Base-by-base conservation (phyloP, 2,329 filamentous ascomycete genomes). In the Fusarium nisikadoi region DNA sequence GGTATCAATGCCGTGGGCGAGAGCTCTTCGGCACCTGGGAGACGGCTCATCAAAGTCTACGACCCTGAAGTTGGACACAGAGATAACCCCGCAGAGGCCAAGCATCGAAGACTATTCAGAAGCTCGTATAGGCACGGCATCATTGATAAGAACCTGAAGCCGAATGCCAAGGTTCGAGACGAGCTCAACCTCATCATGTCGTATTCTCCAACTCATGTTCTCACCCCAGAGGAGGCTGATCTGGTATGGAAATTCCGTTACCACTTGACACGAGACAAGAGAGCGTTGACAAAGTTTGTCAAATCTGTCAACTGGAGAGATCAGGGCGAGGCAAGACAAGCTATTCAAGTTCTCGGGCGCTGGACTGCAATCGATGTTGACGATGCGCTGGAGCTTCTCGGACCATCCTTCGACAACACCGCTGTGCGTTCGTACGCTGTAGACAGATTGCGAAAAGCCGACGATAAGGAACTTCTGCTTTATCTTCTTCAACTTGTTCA, bases 301-400 rank as follows among this genome's bases (percentile, higher is more conserved):
- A 99, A 98, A 81, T 98, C 95, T 1, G 95, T 98, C 42, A 95
- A 97, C 74, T 99, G 96, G 95, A 90, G 89, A 54, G 95, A 97
- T 80, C 88, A 89, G 50, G 90, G 90, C 68, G 95, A 99, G 84
- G 91, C 93, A 8, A 92, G 93, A 65, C 94, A 98, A 83, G 95
- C 95, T 10, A 93, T 96, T 29, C 94, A 97, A 68, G 90, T 99
- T 8, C 87, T 99, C 23, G 90, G 92, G 0, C 95, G 95, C 75
- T 99, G 96, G 96, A 97, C 93, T 0, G 94, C 97, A 73, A 97
- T 99, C 65, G 96, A 98, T 78, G 92, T 99, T 9, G 97, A 99
- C 76, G 96, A 98, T 83, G 96, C 95, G 23, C 87, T 99, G 47
- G 96, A 99, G 81, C 86, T 99, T 16, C 90, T 99, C 3, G 96